A percentile compares a stretch with the other conserved stretches of the same genome.
Evolutionary conservation across 1,139 yeast species (phyloP).

Genomic region (Pichia sp.): DNA sequence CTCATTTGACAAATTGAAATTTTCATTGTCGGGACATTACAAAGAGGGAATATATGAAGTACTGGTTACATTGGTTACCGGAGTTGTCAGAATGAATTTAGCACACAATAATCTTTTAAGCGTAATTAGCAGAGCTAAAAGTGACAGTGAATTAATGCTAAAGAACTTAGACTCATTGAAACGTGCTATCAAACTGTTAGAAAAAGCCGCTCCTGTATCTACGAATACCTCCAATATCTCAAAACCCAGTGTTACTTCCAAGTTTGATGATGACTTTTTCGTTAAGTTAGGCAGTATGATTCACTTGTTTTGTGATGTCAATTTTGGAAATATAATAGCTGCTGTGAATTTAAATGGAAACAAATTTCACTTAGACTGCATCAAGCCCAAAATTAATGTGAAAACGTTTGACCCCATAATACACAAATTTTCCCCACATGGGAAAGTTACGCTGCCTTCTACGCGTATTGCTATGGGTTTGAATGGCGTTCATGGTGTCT

Average conservation of each 20-base stretch:
- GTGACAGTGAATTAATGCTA: constrained; percentile 11
- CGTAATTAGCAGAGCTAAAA: constrained; percentile 17
- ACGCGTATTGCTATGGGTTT: constrained; percentile 33
- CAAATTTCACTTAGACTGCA: constrained; percentile 16
- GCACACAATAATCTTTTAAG: constrained; percentile 21
- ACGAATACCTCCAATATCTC: too few relatives aligned
- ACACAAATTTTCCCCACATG: constrained; percentile 32
- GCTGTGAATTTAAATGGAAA: constrained; percentile 10
- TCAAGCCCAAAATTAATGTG: constrained; percentile 17
- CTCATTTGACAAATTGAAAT: constrained; percentile 16
- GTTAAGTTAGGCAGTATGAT: constrained; percentile 2
- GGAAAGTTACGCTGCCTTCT: constrained; percentile 41
- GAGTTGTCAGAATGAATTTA: constrained; percentile 21
- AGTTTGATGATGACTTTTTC: not conserved
- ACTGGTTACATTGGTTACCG: constrained; percentile 15
- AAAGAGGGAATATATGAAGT: constrained; percentile 7
- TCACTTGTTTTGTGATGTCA: constrained; percentile 7
- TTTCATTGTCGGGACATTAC: constrained; percentile 1
- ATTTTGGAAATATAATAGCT: not conserved
- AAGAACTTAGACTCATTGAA: constrained; percentile 7
- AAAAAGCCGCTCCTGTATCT: not conserved
- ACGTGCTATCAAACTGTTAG: constrained; percentile 1
- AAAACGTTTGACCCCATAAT: constrained; percentile 21
- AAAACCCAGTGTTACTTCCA: too few relatives aligned
- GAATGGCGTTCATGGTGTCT: constrained; percentile 25